phyloP scores from a whole-genome alignment of 1,284 basidiomycete species.

The Ganoderma leucocontextum region DNA sequence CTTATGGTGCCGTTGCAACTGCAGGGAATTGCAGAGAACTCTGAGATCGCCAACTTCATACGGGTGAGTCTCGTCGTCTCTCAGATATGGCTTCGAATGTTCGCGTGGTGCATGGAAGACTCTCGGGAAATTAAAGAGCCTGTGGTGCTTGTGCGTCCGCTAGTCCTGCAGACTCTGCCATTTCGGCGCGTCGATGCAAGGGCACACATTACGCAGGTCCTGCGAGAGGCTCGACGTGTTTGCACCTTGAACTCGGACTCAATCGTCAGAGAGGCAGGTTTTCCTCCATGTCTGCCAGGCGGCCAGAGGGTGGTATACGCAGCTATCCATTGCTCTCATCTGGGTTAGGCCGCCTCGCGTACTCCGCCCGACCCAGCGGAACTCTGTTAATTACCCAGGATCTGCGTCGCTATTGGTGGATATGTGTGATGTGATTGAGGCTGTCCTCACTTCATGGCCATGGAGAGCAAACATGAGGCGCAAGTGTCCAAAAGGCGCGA shows the following conservation, averaged over 20 bases:
- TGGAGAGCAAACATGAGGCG: not conserved
- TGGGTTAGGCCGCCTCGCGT: constrained; percentile 1
- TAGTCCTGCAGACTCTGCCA: not conserved
- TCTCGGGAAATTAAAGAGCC: not conserved
- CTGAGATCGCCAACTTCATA: constrained; percentile 84
- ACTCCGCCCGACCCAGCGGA: not conserved
- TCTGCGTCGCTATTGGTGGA: not conserved
- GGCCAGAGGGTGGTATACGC: not conserved
- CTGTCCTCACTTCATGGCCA: not conserved
- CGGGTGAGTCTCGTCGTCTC: constrained; percentile 57
- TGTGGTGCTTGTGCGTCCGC: not conserved
- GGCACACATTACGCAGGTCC: not conserved
- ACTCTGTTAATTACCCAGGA: not conserved
- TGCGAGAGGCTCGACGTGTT: too few species aligned
- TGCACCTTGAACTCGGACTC: constrained; percentile 14
- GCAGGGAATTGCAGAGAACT: constrained; percentile 81
- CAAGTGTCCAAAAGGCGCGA: not conserved
- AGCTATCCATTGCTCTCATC: not conserved
- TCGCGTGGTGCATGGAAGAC: not conserved
- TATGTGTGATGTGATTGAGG: not conserved
- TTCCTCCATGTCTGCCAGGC: constrained; percentile 44
- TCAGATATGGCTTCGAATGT: not conserved
- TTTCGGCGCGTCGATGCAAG: not conserved
- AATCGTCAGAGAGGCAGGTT: constrained; percentile 39
- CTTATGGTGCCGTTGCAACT: constrained; percentile 13